Evolutionary conservation across 2,329 filamentous ascomycete genomes (phyloP).

Genomic region (Nectriaceae sp.): DNA sequence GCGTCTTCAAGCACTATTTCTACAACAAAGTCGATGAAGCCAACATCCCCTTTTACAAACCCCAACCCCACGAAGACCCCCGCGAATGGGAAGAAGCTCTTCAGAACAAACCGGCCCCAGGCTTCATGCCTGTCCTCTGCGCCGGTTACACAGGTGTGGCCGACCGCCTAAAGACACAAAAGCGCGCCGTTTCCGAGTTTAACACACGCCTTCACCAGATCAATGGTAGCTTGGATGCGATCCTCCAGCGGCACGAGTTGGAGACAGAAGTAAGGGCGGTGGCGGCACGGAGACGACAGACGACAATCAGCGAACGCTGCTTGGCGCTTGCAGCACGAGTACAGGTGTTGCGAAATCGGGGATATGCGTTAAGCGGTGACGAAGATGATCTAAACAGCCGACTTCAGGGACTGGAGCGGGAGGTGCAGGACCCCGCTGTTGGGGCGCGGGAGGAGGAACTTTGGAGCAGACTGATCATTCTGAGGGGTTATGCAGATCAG

Average conservation of each 20-base stretch:
- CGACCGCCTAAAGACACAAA: constrained; percentile 72
- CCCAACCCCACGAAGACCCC: constrained; percentile 69
- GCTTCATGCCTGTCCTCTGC: constrained; percentile 76
- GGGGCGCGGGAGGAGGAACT: constrained; percentile 79
- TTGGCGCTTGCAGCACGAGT: constrained; percentile 76
- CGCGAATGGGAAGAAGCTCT: constrained; percentile 84
- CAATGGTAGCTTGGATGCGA: constrained; percentile 70
- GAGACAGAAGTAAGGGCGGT: constrained; percentile 73
- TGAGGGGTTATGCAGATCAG: constrained; percentile 71
- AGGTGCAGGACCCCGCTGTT: constrained; percentile 73
- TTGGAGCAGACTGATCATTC: constrained; percentile 77
- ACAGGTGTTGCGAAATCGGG: constrained; percentile 77
- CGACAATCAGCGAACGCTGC: constrained; percentile 71
- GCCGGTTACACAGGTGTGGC: constrained; percentile 73
- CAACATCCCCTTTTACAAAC: constrained; percentile 75
- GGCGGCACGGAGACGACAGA: constrained; percentile 72
- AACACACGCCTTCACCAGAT: constrained; percentile 77
- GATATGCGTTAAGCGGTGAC: constrained; percentile 76
- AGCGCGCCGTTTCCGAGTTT: constrained; percentile 67
- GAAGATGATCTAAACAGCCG: constrained; percentile 79
- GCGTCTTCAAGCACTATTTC: constrained; percentile 80
- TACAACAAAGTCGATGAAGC: constrained; percentile 82
- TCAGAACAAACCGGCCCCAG: constrained; percentile 73
- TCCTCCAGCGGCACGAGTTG: constrained; percentile 76
- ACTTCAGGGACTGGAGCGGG: constrained; percentile 67